Conservation (phyloP, 192 early-diverging fungal genomes). For the Gamsiella multidivaricata region DNA sequence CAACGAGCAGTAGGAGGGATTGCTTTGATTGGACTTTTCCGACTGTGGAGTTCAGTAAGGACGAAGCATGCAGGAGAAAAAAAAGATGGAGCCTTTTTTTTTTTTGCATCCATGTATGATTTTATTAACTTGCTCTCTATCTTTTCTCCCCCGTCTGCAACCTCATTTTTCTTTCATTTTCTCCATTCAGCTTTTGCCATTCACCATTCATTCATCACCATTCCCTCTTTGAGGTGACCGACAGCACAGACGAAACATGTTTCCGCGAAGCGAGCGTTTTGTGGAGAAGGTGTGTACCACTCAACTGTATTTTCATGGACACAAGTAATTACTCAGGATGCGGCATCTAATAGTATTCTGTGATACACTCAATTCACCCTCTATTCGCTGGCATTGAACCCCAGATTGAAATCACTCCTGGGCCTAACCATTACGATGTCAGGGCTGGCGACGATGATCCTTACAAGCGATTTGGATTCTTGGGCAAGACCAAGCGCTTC, state of each 20-base stretch:
- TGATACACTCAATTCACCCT: no score
- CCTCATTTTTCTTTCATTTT: neutral
- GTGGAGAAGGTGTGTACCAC: conserved; percentile 42
- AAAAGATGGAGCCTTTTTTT: neutral
- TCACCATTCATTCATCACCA: neutral
- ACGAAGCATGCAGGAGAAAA: neutral
- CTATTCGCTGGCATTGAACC: neutral
- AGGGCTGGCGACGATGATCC: conserved; percentile 34
- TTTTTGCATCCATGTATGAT: neutral
- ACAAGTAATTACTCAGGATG: no score
- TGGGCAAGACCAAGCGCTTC: conserved; percentile 48
- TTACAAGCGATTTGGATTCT: conserved; percentile 47
- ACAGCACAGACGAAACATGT: conserved; percentile 35
- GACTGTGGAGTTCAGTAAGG: no score
- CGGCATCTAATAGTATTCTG: no score
- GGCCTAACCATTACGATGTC: conserved; percentile 49
- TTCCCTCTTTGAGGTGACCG: neutral
- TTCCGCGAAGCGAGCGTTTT: conserved; percentile 52
- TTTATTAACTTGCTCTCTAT: neutral
- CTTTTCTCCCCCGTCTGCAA: neutral
- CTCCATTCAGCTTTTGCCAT: conserved; percentile 1
- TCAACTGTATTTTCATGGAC: neutral
- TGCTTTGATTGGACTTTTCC: no score
- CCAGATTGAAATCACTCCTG: conserved; percentile 47
- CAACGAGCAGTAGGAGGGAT: neutral